phyloP scores from a whole-genome alignment of 768 basidiomycete species.

The Boletus tomentosulus region DNA sequence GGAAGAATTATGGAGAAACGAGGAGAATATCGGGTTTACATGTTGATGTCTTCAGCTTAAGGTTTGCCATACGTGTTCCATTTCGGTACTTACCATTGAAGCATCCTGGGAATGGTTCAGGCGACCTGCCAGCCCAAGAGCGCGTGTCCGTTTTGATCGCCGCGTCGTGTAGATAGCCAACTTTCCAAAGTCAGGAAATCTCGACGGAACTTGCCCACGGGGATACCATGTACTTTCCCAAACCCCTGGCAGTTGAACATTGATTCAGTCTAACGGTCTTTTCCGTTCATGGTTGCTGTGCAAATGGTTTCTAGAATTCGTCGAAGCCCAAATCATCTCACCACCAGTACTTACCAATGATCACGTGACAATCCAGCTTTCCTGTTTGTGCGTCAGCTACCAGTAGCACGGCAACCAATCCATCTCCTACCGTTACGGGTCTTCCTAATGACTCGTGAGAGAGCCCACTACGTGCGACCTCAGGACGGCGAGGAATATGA shows the following conservation, averaged over 20 bases:
- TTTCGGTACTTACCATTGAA: slow-evolving; percentile 3
- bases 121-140: slow-evolving; percentile 11
- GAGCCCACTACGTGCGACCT: slow-evolving; percentile 23
- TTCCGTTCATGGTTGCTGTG: neutral
- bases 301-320: neutral
- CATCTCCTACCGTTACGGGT: neutral
- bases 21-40: neutral
- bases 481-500: slow-evolving; percentile 42
- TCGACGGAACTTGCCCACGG: slow-evolving; percentile 4
- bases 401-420: neutral
- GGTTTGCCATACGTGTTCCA: slow-evolving; percentile 7
- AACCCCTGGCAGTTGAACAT: neutral
- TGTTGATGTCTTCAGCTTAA: neutral
- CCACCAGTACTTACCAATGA: neutral
- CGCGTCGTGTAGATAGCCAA: slow-evolving; percentile 4
- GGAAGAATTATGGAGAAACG: slow-evolving; percentile 3
- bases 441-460: slow-evolving; percentile 20
- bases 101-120: neutral
- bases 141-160: slow-evolving; percentile 28
- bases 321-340: too few species aligned
- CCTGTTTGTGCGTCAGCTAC: neutral
- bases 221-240: neutral
- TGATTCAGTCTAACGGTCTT: neutral
- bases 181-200: slow-evolving; percentile 7
- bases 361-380: slow-evolving; percentile 14